Evolutionary conservation across 805 yeast genomes (phyloP), one percentile per base, ranked within the genome.

Genomic region (Saccharomycopsis schoenii): DNA sequence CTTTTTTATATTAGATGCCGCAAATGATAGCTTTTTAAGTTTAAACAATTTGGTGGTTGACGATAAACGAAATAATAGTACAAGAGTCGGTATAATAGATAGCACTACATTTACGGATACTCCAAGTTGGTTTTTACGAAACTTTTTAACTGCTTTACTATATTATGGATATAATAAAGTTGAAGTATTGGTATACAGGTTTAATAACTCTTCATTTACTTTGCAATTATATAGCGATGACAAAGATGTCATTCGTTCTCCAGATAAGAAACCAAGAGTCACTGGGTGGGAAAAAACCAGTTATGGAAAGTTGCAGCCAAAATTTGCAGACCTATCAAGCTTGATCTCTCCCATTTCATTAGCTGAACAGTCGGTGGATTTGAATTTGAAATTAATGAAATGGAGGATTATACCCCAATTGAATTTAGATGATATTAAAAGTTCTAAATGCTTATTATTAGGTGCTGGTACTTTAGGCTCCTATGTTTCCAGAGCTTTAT

Each of bases 391-490:
- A 73, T 76, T 94, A 55, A 94, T 94, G 99, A 90, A 91, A 69
- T 94, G 99, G 99, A 79, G 99, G 66, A 82, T 94, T 17, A 90
- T 89, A 0, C 98, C 99, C 0, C 79, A 83, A 9, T 70, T 94
- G 2, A 81, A 94, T 68, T 75, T 94, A 56, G 92, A 88, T 5
- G 69, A 73, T 1, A 76, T 94, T 24, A 80, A 82, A 65, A 62
- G 72, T 17, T 80, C 86, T 11, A 85, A 80, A 65, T 86, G 92
- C 43, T 72, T 94, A 52, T 74, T 94, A 15, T 77, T 94, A n/a
- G 99, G 99, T 0, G 88, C 98, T 0, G 99, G 99, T 6, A 94
- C 99, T 2, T 77, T 96, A 8, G 99, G 99, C 0, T 86, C 96
- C 62, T 93, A 93, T 68, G 93, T 94, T 5, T 81, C 96, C 0